These are phyloP conservation scores for Ophiobolus disseminans DNA, from an alignment of 2,329 filamentous ascomycete species.

Conservation along the genomic window DNA sequence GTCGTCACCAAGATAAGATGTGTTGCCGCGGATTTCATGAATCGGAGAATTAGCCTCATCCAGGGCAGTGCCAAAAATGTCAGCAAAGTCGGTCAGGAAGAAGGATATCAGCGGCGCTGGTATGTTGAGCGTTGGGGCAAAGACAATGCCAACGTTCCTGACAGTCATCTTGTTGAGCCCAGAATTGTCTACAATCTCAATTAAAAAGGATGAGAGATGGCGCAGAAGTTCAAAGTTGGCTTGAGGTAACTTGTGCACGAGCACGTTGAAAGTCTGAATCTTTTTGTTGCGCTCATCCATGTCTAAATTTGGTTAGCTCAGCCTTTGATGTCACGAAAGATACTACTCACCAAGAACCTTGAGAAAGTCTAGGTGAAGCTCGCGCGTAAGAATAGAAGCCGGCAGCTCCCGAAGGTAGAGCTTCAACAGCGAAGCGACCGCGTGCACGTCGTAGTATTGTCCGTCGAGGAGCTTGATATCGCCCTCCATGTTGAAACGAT, in stretches of 20 bases:
- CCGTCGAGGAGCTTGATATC: slow-evolving; percentile 89
- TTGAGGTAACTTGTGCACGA: slow-evolving; percentile 80
- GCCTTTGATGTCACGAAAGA: neutral
- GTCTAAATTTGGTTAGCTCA: slow-evolving; percentile 58
- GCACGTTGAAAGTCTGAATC: slow-evolving; percentile 74
- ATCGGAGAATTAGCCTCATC: slow-evolving; percentile 57
- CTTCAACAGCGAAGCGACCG: slow-evolving; percentile 92
- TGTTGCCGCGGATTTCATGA: slow-evolving; percentile 56
- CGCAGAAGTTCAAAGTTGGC: slow-evolving; percentile 83
- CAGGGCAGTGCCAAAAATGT: slow-evolving; percentile 79
- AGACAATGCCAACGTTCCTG: slow-evolving; percentile 94
- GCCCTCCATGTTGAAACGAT: slow-evolving; percentile 91
- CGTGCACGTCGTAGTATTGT: slow-evolving; percentile 93
- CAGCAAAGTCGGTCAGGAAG: slow-evolving; percentile 88
- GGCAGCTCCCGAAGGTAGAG: slow-evolving; percentile 92
- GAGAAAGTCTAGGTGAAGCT: slow-evolving; percentile 88
- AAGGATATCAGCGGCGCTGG: slow-evolving; percentile 92
- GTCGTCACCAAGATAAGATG: slow-evolving; percentile 57
- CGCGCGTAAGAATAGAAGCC: slow-evolving; percentile 86
- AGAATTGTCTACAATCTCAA: slow-evolving; percentile 89
- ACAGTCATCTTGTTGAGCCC: slow-evolving; percentile 98
- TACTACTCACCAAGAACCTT: slow-evolving; percentile 68
- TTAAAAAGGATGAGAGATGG: slow-evolving; percentile 85
- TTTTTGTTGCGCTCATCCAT: slow-evolving; percentile 78
- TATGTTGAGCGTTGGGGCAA: slow-evolving; percentile 95